Evolutionary conservation across 306 rosid species (phyloP).

Genomic region (Dryas drummondii): DNA sequence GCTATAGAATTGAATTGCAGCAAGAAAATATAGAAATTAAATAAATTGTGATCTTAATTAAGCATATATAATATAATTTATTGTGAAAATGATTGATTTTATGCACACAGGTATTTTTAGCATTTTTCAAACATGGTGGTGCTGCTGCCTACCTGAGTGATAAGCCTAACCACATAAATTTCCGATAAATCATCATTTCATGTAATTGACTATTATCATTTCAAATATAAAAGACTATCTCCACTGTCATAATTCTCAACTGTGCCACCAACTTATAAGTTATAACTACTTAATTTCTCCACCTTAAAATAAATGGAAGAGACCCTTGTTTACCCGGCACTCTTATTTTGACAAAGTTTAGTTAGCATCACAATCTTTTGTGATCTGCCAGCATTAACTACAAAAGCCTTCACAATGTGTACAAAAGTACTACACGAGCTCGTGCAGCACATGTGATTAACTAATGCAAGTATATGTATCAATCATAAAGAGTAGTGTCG

Average conservation of each 20-base stretch:
- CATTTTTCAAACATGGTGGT: background rate
- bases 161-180: background rate
- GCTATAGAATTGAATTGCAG: too few relatives aligned
- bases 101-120: background rate
- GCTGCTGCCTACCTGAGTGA: background rate
- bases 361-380: background rate
- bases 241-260: background rate
- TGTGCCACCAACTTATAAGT: conserved; percentile 8
- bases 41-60: background rate
- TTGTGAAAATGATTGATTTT: background rate
- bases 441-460: too few relatives aligned
- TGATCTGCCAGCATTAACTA: background rate
- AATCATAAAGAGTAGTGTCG: too few relatives aligned
- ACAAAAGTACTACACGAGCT: too few relatives aligned
- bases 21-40: background rate
- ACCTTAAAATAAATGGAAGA: background rate
- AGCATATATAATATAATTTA: background rate
- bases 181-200: background rate
- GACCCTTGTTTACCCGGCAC: conserved; percentile 13
- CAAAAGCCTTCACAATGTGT: background rate
- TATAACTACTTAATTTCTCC: background rate
- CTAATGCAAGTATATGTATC: too few relatives aligned
- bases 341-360: conserved; percentile 4
- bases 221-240: background rate
- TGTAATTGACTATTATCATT: conserved; percentile 1